Evolutionary conservation across 495 filamentous ascomycete species (phyloP).

Genomic region (Talaromyces stipitatus): DNA sequence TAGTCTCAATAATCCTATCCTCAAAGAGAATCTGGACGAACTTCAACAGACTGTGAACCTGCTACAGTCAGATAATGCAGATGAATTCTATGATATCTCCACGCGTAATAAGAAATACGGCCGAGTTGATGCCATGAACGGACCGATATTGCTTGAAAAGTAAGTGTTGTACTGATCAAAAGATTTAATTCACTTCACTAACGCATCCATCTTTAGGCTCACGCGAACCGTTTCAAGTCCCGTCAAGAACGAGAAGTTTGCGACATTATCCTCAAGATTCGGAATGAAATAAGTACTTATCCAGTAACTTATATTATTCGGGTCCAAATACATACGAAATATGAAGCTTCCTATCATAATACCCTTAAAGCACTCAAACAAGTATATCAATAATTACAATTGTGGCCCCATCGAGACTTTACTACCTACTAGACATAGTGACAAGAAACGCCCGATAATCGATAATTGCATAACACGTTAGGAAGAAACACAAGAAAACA

Average conservation of each 20-base stretch:
- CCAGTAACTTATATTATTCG: neutral
- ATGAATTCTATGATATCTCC: conserved; percentile 89
- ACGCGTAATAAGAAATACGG: conserved; percentile 87
- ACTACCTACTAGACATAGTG: neutral
- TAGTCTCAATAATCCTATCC: conserved; percentile 68
- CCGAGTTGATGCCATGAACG: conserved; percentile 82
- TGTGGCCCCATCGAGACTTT: neutral
- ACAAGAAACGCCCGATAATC: neutral
- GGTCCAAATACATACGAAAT: neutral
- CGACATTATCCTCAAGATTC: conserved; percentile 63
- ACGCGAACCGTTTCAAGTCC: conserved; percentile 56
- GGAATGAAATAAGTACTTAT: conserved; percentile 45
- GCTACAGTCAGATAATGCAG: conserved; percentile 79
- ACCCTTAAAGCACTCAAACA: neutral
- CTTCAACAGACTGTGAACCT: conserved; percentile 83
- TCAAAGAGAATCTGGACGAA: conserved; percentile 83
- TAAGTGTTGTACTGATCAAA: conserved; percentile 24
- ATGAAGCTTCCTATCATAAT: neutral
- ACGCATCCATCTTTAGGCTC: conserved; percentile 42
- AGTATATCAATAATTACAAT: conserved; percentile 11
- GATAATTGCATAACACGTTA: conserved; percentile 2
- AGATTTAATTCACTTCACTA: conserved; percentile 19
- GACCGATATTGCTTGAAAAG: conserved; percentile 84
- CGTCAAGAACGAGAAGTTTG: conserved; percentile 51
- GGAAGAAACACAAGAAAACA: neutral